These are phyloP conservation scores for Abortiporus biennis DNA, from an alignment of 1,284 basidiomycete species.

Conservation along the genomic window DNA sequence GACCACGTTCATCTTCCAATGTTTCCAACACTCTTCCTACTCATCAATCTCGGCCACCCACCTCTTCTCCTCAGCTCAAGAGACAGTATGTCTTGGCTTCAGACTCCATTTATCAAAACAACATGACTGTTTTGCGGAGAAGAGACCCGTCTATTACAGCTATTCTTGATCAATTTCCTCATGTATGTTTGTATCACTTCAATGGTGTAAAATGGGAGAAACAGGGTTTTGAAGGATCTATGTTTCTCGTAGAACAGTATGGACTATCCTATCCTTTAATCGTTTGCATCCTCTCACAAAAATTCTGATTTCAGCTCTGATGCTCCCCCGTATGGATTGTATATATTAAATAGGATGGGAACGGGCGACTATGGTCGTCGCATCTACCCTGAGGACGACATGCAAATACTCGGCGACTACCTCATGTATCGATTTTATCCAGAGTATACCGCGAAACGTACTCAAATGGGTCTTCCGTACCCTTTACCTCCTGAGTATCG, in stretches of 20 bases:
- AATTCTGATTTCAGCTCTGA: slow-evolving; percentile 36
- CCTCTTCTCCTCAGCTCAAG: slow-evolving; percentile 19
- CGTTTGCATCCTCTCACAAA: neutral
- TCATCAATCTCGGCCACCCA: slow-evolving; percentile 15
- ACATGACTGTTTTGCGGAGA: slow-evolving; percentile 78
- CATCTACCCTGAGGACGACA: slow-evolving; percentile 74
- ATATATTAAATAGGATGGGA: slow-evolving; percentile 84
- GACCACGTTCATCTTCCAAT: slow-evolving; percentile 22
- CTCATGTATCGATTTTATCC: slow-evolving; percentile 74
- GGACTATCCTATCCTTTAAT: slow-evolving; percentile 16
- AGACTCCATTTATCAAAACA: slow-evolving; percentile 51
- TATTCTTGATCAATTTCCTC: slow-evolving; percentile 82
- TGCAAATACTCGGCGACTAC: slow-evolving; percentile 58
- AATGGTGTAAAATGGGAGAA: slow-evolving; percentile 76
- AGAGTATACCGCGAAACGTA: slow-evolving; percentile 53
- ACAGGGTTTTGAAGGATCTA: slow-evolving; percentile 80
- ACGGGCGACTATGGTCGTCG: slow-evolving; percentile 77
- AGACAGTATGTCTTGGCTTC: slow-evolving; percentile 19
- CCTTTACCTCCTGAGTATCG: slow-evolving; percentile 20
- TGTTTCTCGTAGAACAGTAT: slow-evolving; percentile 85
- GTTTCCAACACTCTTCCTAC: slow-evolving; percentile 13
- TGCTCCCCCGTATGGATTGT: slow-evolving; percentile 82
- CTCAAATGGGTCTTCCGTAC: slow-evolving; percentile 29
- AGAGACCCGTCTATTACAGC: slow-evolving; percentile 75
- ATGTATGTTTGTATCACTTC: slow-evolving; percentile 75